Evolutionary conservation across 1,284 basidiomycete species (phyloP), one percentile per base, ranked within the genome.

Genomic region (Stygiomarasmius scandens): DNA sequence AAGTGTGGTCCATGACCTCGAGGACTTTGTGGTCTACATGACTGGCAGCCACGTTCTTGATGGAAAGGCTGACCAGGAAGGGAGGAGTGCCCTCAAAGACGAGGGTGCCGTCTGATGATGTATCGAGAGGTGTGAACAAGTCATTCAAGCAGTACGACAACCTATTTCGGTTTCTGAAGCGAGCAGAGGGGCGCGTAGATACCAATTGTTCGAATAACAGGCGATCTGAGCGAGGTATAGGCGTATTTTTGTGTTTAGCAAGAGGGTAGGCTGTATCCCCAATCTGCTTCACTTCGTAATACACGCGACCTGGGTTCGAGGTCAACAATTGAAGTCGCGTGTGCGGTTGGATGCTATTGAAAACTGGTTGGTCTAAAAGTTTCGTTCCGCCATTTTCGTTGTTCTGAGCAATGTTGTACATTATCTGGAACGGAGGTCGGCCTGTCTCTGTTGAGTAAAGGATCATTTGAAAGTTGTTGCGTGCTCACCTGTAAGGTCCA

Each of bases 251-350:
- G 71, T 86, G 82, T 64, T 86, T 85, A 14, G 80, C 78, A 34
- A 90, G 77, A 8, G 90, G 87, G 72, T 97, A 98, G n/a, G 90
- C 84, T 0, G 87, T 80, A 69, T 99, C 96, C 9, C 90, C 90
- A 20, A 98, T 84, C 65, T 92, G 89, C 61, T 90, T 87, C 62
- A 99, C 88, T 68, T 93, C 89, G 71, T 98, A 98, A 67, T 85
- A 89, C 68, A 96, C 91, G 56, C 86, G 82, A 2, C 95, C 95
- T 1, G 93, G 81, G 36, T 83, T 82, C 0, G 85, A 83, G 0
- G 92, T 95, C 57, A 87, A 87, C 23, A 98, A 81, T 63, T 95
- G 92, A 69, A 98, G 87, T 34, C 93, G 84, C 8, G 92, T 91
- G 20, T 81, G 83, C 14, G 85, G 79, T 68, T 95, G 92, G 22